Evolutionary conservation across 2,329 filamentous ascomycete species (phyloP).

Genomic region (Epichloe bromicola): DNA sequence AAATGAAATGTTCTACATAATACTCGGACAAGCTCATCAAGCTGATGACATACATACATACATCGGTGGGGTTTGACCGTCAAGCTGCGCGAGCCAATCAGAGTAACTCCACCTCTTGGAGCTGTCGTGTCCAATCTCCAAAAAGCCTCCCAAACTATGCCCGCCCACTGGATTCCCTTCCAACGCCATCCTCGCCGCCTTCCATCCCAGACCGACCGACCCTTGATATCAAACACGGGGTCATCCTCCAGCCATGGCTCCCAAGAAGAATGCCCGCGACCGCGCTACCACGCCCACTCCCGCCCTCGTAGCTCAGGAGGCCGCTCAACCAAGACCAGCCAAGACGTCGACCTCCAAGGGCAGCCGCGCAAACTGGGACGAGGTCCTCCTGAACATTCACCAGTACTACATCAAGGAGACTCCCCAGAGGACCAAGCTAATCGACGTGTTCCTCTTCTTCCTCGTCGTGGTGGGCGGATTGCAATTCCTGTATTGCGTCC

Average conservation of each 20-base stretch:
- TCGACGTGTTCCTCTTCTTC: constrained; percentile 85
- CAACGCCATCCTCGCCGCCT: not conserved
- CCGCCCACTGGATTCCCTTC: no score
- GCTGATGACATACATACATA: not conserved
- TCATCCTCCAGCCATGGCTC: constrained; percentile 33
- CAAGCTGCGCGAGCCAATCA: constrained; percentile 19
- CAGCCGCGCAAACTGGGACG: constrained; percentile 29
- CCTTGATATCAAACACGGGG: not conserved
- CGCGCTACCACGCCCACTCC: constrained; percentile 9
- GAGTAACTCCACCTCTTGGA: constrained; percentile 13
- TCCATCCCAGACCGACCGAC: not conserved
- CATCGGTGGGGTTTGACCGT: not conserved
- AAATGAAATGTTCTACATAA: not conserved
- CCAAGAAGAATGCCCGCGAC: constrained; percentile 32
- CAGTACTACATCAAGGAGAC: constrained; percentile 69
- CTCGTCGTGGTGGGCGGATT: constrained; percentile 73
- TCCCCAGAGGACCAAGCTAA: constrained; percentile 79
- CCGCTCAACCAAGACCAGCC: constrained; percentile 1
- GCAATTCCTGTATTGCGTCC: constrained; percentile 85
- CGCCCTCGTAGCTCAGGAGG: constrained; percentile 1
- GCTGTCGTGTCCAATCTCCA: constrained; percentile 23
- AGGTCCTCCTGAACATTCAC: constrained; percentile 59
- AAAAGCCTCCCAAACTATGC: not conserved
- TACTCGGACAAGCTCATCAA: no score
- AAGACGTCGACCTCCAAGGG: constrained; percentile 9